phyloP scores from a whole-genome alignment of 768 basidiomycete species.

The Trichaptum fuscoviolaceum region DNA sequence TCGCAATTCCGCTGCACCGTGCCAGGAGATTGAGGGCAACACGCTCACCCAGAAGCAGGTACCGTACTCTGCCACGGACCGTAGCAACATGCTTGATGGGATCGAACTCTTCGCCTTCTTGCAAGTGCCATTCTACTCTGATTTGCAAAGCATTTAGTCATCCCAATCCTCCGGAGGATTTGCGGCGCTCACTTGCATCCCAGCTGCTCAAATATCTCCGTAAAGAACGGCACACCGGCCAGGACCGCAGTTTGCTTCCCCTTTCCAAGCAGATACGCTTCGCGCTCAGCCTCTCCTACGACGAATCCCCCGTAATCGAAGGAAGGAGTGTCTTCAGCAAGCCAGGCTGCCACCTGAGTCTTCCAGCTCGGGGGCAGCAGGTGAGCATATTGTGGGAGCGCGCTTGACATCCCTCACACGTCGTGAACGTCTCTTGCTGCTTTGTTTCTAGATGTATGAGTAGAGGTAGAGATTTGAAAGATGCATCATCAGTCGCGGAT shows the following conservation, averaged over 20 bases:
- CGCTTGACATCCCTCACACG: background rate
- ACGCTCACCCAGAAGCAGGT: constrained; percentile 86
- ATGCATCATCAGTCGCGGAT: too few species aligned
- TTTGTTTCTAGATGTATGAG: too few species aligned
- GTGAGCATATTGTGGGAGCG: constrained; percentile 24
- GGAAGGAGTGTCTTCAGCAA: constrained; percentile 89
- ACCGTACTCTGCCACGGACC: constrained; percentile 82
- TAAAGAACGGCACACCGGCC: constrained; percentile 94
- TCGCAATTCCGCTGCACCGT: constrained; percentile 94
- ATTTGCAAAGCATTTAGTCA: background rate
- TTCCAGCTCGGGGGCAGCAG: constrained; percentile 96
- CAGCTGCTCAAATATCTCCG: constrained; percentile 84
- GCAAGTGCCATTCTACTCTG: constrained; percentile 92
- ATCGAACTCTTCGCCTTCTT: constrained; percentile 78
- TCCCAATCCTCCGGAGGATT: background rate
- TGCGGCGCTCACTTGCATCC: constrained; percentile 73
- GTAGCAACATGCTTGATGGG: constrained; percentile 86
- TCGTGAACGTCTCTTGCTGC: too few species aligned
- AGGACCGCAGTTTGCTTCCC: constrained; percentile 73
- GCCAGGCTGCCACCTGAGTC: constrained; percentile 71
- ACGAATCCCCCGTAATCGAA: constrained; percentile 97
- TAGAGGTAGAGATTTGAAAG: too few species aligned
- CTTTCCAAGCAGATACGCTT: constrained; percentile 89
- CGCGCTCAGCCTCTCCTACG: constrained; percentile 83
- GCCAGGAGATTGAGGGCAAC: constrained; percentile 91